Percentiles rank a stretch among this genome's conserved stretches.
Evolutionary conservation across 1,284 basidiomycete genomes (phyloP).

Genomic region (Vanrija sp.): DNA sequence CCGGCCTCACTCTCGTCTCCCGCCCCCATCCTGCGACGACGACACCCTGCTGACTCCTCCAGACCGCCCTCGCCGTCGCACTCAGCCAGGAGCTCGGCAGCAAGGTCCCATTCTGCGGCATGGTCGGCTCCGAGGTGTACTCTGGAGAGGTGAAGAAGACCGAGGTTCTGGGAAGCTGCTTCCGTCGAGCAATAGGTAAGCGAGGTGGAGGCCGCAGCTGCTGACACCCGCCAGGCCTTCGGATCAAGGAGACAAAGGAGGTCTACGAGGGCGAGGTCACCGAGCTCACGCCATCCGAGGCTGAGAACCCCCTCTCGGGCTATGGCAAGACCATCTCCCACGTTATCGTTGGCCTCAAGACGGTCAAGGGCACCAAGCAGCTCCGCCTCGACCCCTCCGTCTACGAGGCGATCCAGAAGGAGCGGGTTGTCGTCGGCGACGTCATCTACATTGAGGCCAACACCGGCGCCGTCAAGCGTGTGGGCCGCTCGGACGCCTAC

Average conservation of each 20-base stretch:
- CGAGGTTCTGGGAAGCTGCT: conserved; percentile 93
- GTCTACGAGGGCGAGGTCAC: conserved; percentile 99
- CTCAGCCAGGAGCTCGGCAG: conserved; percentile 89
- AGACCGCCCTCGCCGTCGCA: conserved; percentile 91
- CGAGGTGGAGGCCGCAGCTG: conserved; percentile 34
- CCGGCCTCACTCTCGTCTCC: too few species aligned
- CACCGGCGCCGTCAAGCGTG: conserved; percentile 95
- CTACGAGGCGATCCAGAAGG: conserved; percentile 96
- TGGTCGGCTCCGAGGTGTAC: conserved; percentile 97
- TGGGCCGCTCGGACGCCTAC: conserved; percentile 95
- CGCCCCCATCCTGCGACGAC: neutral
- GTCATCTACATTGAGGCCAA: conserved; percentile 95
- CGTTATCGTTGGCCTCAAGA: conserved; percentile 94
- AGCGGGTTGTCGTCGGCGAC: conserved; percentile 93
- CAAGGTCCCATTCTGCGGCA: conserved; percentile 96
- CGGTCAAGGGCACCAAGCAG: conserved; percentile 97
- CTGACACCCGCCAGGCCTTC: conserved; percentile 60
- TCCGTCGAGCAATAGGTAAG: conserved; percentile 87
- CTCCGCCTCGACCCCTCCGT: conserved; percentile 90
- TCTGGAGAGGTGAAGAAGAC: conserved; percentile 98
- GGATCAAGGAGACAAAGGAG: conserved; percentile 98
- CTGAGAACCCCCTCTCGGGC: conserved; percentile 90
- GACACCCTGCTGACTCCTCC: conserved; percentile 81
- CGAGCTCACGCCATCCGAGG: conserved; percentile 90
- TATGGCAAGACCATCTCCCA: conserved; percentile 99